Conservation (phyloP, 768 basidiomycete species). For the Daedaleopsis nitida region DNA sequence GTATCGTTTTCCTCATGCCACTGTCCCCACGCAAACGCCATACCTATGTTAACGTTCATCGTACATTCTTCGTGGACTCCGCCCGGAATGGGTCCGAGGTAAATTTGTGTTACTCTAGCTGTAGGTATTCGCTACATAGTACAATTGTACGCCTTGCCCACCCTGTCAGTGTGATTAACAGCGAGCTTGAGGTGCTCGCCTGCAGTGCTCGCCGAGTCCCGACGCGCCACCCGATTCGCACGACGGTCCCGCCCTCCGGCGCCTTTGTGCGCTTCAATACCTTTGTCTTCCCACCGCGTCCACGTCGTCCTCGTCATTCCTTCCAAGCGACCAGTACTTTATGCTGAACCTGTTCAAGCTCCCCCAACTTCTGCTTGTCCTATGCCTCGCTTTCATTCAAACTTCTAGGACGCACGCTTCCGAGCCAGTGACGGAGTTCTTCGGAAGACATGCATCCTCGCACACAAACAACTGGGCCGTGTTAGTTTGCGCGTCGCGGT, state of each 20-base stretch:
- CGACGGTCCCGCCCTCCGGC: no score
- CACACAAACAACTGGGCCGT: constrained; percentile 99
- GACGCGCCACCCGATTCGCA: no score
- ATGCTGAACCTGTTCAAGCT: not conserved
- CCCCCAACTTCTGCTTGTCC: not conserved
- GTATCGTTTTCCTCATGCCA: constrained; percentile 12
- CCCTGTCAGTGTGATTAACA: not conserved
- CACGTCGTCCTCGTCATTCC: not conserved
- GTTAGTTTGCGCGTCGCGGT: constrained; percentile 88
- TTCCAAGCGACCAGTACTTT: not conserved
- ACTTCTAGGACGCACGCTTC: not conserved
- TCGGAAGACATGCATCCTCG: constrained; percentile 21
- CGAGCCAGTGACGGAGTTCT: constrained; percentile 16
- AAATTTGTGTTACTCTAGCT: not conserved
- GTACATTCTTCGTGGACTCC: constrained; percentile 11
- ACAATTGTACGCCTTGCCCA: not conserved
- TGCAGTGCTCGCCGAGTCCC: no score
- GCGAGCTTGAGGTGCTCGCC: no score
- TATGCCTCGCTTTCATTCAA: not conserved
- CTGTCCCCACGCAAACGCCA: not conserved
- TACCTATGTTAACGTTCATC: constrained; percentile 9
- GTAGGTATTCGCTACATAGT: not conserved
- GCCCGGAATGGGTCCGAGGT: constrained; percentile 8
- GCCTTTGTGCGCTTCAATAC: no score
- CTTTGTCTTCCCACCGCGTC: not conserved